Evolutionary conservation across 2,329 filamentous ascomycete species (phyloP).

Genomic region (Pleoardoris graminearum): DNA sequence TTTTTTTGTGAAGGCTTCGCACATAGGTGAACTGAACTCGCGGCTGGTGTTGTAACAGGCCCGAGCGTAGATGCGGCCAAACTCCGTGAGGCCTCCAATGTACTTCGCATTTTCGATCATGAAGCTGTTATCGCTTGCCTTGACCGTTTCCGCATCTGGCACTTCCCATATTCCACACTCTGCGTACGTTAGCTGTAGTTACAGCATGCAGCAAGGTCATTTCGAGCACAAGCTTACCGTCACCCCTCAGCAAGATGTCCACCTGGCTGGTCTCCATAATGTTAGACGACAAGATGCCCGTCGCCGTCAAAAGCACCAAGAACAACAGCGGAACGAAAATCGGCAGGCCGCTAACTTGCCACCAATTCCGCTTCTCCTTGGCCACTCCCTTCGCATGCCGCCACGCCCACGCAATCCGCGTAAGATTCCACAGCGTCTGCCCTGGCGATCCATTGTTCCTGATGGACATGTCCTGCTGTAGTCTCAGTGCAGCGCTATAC

Average conservation of each 20-base stretch:
- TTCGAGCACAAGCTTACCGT: not conserved
- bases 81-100: conserved; percentile 6
- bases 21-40: not conserved
- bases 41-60: conserved; percentile 11
- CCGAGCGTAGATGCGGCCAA: conserved; percentile 11
- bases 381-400: not conserved
- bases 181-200: not conserved
- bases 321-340: conserved; percentile 8
- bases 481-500: conserved; percentile 2
- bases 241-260: conserved; percentile 7
- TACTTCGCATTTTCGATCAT: conserved; percentile 10
- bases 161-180: conserved; percentile 14
- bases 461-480: conserved; percentile 12
- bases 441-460: conserved; percentile 11
- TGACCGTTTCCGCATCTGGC: conserved; percentile 3
- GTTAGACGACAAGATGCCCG: conserved; percentile 12
- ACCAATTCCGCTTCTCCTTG: not conserved
- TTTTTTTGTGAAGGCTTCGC: conserved; percentile 9
- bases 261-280: conserved; percentile 11
- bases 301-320: conserved; percentile 2
- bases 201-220: not conserved
- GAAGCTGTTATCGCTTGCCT: conserved; percentile 1
- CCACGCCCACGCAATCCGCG: conserved; percentile 14
- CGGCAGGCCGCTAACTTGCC: conserved; percentile 3
- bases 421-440: conserved; percentile 9